Conservation (phyloP, 345 rosid genomes). For the Eutrema japonicum region DNA sequence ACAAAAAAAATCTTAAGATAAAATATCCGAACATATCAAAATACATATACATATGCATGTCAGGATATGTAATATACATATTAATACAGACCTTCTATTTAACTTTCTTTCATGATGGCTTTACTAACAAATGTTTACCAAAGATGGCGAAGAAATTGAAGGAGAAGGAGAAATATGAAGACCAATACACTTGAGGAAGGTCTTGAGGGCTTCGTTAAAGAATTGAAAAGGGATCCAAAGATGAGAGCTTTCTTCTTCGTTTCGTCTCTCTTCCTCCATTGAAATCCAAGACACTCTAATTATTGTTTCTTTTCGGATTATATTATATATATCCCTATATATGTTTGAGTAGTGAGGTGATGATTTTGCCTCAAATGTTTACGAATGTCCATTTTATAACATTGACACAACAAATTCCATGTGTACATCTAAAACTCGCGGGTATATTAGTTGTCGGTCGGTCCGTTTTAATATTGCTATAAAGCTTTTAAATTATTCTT, state of each 20-base stretch:
- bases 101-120: neutral
- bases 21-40: neutral
- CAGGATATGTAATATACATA: neutral
- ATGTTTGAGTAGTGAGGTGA: neutral
- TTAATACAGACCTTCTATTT: neutral
- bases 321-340: neutral
- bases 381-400: neutral
- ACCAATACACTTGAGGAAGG: slow-evolving; percentile 19
- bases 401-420: neutral
- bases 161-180: slow-evolving; percentile 11
- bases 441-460: neutral
- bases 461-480: neutral
- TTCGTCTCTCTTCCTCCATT: slow-evolving; percentile 21
- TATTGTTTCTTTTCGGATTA: neutral
- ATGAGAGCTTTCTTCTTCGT: slow-evolving; percentile 7
- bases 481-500: slow-evolving; percentile 11
- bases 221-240: slow-evolving; percentile 3
- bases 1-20: neutral
- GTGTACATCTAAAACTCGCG: slow-evolving; percentile 3
- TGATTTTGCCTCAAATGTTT: neutral
- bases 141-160: neutral
- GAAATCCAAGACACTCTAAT: neutral
- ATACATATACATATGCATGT: slow-evolving; percentile 8
- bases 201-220: slow-evolving; percentile 8
- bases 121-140: neutral